Percentiles rank a stretch among this genome's conserved stretches.
These are phyloP conservation scores for Podila epicladia DNA, from an alignment of 192 early-diverging fungal species.

Conservation along the genomic window DNA sequence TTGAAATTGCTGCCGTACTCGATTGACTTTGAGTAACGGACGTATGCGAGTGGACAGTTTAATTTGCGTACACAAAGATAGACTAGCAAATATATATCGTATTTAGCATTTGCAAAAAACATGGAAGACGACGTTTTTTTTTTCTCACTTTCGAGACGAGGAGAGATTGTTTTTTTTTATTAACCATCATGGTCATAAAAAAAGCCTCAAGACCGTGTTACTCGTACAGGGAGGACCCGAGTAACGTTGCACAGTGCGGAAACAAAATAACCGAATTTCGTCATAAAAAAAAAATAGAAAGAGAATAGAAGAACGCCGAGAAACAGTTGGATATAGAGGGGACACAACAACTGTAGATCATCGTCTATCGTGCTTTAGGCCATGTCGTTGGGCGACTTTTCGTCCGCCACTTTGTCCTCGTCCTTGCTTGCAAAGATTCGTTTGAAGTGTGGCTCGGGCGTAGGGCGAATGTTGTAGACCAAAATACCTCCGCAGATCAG, in stretches of 20 bases:
- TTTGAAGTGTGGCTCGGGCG: constrained; percentile 60
- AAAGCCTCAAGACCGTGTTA: not conserved
- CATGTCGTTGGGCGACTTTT: not conserved
- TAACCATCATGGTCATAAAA: not conserved
- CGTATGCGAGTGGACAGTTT: not conserved
- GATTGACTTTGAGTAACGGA: constrained; percentile 43
- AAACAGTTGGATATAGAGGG: not conserved
- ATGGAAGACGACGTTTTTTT: too few species aligned
- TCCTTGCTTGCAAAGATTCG: constrained; percentile 10
- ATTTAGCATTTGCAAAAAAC: not conserved
- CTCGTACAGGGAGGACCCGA: too few species aligned
- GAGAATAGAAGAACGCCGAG: not conserved
- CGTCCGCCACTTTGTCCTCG: not conserved
- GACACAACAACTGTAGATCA: not conserved
- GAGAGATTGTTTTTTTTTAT: not conserved
- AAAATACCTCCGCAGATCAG: constrained; percentile 72
- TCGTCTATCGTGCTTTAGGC: not conserved
- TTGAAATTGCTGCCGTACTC: constrained; percentile 54
- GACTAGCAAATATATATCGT: not conserved
- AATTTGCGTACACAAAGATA: not conserved
- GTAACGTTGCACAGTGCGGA: not conserved
- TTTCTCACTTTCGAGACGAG: not conserved
- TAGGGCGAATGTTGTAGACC: constrained; percentile 74
- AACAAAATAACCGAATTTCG: not conserved
- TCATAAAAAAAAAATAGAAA: not conserved